Conservation (phyloP, 306 rosid genomes). For the Ormosia semicastrata region DNA sequence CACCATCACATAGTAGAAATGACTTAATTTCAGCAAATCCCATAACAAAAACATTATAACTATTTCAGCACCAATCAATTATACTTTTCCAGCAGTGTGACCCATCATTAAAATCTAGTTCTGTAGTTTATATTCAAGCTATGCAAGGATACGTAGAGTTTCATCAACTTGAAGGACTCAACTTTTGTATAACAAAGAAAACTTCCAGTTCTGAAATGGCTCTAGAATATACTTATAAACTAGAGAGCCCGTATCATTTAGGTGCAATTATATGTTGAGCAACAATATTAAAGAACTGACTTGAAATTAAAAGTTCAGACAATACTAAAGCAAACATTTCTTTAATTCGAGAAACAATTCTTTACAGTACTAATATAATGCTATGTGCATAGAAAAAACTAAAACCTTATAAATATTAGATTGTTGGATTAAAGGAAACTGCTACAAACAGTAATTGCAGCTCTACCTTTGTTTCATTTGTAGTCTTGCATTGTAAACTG, state of each 20-base stretch:
- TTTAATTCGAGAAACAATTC: background rate
- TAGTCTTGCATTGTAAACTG: slow-evolving; percentile 80
- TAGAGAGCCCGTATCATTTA: background rate
- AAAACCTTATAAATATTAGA: background rate
- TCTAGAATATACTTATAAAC: slow-evolving; percentile 46
- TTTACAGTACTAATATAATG: slow-evolving; percentile 27
- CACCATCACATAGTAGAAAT: background rate
- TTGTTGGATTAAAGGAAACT: background rate
- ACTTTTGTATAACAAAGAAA: slow-evolving; percentile 3
- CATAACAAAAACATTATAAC: background rate
- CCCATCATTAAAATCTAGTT: background rate
- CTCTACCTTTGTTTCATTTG: slow-evolving; percentile 96
- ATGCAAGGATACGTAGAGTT: background rate
- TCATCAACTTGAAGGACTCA: slow-evolving; percentile 1
- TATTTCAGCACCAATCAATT: background rate
- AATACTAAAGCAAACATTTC: background rate
- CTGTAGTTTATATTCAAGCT: background rate
- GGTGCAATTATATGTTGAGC: background rate
- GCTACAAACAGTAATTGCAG: background rate
- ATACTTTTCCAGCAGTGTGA: background rate
- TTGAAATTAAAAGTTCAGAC: slow-evolving; percentile 32
- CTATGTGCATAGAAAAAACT: background rate
- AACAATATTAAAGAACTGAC: background rate
- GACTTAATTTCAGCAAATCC: background rate
- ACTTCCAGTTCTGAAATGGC: slow-evolving; percentile 62